Conservation (phyloP, 257 asterid species). For the Fraxinus pennsylvanica region DNA sequence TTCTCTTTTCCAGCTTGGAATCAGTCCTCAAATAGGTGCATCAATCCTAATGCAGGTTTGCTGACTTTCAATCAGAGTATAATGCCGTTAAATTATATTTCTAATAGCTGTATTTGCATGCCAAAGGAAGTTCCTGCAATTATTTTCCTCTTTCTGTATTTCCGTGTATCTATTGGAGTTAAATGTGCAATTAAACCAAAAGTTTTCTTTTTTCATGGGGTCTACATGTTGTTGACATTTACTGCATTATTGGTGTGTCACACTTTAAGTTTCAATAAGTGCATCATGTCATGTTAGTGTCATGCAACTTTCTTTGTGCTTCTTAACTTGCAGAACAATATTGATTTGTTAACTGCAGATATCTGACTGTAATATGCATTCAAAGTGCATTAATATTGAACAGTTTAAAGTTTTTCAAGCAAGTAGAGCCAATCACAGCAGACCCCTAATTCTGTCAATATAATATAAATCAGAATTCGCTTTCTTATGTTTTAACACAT, state of each 20-base stretch:
- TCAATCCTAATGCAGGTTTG: constrained; percentile 95
- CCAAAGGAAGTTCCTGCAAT: background rate
- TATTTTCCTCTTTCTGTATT: background rate
- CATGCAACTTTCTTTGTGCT: background rate
- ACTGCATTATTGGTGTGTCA: background rate
- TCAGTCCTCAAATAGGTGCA: constrained; percentile 97
- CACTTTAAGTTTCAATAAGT: background rate
- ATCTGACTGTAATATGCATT: background rate
- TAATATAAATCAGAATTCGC: background rate
- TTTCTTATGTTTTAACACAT: background rate
- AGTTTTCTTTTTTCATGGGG: background rate
- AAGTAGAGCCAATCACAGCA: background rate
- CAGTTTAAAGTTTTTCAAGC: background rate
- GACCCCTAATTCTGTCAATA: background rate
- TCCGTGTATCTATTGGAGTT: background rate
- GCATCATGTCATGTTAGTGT: background rate
- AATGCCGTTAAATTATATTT: background rate
- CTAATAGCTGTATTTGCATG: background rate
- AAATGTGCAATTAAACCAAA: background rate
- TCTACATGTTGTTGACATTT: background rate
- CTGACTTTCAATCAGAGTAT: constrained; percentile 24
- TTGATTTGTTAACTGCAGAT: background rate
- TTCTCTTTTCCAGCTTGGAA: constrained; percentile 92
- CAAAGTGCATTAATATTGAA: background rate
- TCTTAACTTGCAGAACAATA: background rate